These are phyloP conservation scores for Aspergillus cejpii DNA, from an alignment of 2,329 filamentous ascomycete genomes.

Conservation along the genomic window DNA sequence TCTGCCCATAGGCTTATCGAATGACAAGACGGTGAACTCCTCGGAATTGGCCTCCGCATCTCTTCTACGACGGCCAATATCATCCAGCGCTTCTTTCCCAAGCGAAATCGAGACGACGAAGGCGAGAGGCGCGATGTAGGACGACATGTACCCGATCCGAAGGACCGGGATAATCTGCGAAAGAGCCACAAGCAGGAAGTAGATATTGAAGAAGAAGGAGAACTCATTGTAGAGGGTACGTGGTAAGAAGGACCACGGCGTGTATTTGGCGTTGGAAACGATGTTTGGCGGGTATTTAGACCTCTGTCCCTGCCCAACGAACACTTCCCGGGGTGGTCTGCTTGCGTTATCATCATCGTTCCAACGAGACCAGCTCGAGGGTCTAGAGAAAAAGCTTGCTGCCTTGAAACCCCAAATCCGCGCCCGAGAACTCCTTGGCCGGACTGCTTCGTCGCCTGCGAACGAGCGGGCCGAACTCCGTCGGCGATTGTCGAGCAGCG, in stretches of 20 bases:
- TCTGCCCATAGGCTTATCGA: constrained; percentile 45
- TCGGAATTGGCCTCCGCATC: constrained; percentile 95
- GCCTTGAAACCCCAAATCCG: constrained; percentile 63
- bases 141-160: constrained; percentile 88
- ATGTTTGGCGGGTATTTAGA: constrained; percentile 81
- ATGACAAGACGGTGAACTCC: constrained; percentile 69
- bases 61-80: constrained; percentile 75
- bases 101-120: constrained; percentile 90
- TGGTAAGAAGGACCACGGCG: constrained; percentile 86
- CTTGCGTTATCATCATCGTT: constrained; percentile 38
- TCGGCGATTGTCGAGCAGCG: constrained; percentile 54
- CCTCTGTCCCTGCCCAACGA: constrained; percentile 66
- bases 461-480: constrained; percentile 34
- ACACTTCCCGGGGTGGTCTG: constrained; percentile 61
- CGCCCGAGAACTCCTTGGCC: constrained; percentile 49
- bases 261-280: constrained; percentile 97
- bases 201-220: constrained; percentile 99
- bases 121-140: constrained; percentile 84
- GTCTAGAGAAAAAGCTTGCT: constrained; percentile 24
- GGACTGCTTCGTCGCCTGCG: constrained; percentile 35
- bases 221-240: constrained; percentile 97
- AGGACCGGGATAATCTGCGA: constrained; percentile 87
- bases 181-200: constrained; percentile 89
- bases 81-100: constrained; percentile 92
- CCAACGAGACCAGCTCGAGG: constrained; percentile 22